Base-by-base conservation (phyloP, 768 basidiomycete species). In the Lactifluus piperatus region DNA sequence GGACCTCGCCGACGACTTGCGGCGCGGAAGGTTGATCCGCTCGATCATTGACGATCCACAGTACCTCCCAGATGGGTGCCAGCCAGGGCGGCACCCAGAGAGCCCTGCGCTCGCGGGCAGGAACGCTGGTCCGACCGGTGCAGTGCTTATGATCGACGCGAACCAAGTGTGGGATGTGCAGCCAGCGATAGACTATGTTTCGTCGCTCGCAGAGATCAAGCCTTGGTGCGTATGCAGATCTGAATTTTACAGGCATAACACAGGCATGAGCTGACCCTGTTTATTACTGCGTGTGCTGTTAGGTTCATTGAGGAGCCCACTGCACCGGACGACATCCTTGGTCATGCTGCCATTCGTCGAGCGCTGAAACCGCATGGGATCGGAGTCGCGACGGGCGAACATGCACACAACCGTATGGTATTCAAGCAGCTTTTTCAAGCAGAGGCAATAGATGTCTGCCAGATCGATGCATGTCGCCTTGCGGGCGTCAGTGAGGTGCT, bases 121-220 rank as follows among this genome's bases (percentile, higher is more conserved):
- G 80, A 97, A 97, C 63, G 92, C 94, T 4, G 92, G 94, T 6
- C 92, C 92, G 10, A 93, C 93, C 0, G 94, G 95, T 5, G 83
- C 87, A 32, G 94, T 97, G 46, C 76, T 97, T 47, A 97, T 97
- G 94, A 90, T 97, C 62, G 94, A 97, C 71, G 89, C 94, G 39
- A 98, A 98, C 73, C 94, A 97, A 72, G 88, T 94, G 6, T 94
- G 91, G 91, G 94, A 95, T 65, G 95, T 98, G 16, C 77, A 84
- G 29, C 82, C 94, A 70, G 94, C 95, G 7, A 88, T 97, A 66
- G 89, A 94, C 29, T 95, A 95, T 71, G 91, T 94, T 60, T 83
- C 82, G 65, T 79, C 83, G 54, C 78, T 97, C 37, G 79, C 81
- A 65, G 79, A 81, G 52, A 82, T 93, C 71, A 91, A 86, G 66